Evolutionary conservation across 306 rosid species (phyloP), one percentile per base, ranked within the genome.

Genomic region (Mimosa bimucronata): DNA sequence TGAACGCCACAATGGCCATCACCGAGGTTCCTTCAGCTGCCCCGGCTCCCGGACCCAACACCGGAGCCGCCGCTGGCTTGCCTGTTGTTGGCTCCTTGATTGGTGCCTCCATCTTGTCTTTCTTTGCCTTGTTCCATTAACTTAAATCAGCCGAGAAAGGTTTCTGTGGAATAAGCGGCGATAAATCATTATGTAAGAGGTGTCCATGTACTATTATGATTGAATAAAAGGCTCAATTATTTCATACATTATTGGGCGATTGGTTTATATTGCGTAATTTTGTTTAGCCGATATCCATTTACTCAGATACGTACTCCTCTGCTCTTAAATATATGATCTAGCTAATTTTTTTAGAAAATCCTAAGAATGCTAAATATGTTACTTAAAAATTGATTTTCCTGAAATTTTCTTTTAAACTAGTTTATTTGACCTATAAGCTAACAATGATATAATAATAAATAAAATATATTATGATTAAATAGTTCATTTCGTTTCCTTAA

Each of bases 101-200:
- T 52, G 92, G 94, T 77, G 97, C 97, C 67, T 87, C 91, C 6
- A 60, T 87, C 53, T 71, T 85, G 71, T 86, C 93, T 73, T 84
- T 89, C 86, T 78, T 91, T 80, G 89, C 88, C 61, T 83, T 85
- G 62, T 87, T 90, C 83, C 88, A 83, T 19, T 88, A 83, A 88
- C 80, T 37, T 21, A 4, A n/a, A 34, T 34, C 38, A 34, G 73
- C 72, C 2, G 3, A 28, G 9, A 76, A 57, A n/a, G 53, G 21
- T 25, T 10, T 41, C 12, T 64, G 15, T 30, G 46, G 29, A 73
- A 78, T 44, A 21, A 62, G n/a, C 13, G 53, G n/a, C 45, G 52
- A 40, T 58, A 44, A 40, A 50, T 15, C n/a, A 15, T 21, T 25
- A 41, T 41, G 65, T n/a, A 50, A 55, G 57, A 34, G 6, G n/a